A percentile compares a stretch with the other conserved stretches of the same genome.
Evolutionary conservation across 2,329 filamentous ascomycete species (phyloP).

Genomic region (Neospermospora avenae): DNA sequence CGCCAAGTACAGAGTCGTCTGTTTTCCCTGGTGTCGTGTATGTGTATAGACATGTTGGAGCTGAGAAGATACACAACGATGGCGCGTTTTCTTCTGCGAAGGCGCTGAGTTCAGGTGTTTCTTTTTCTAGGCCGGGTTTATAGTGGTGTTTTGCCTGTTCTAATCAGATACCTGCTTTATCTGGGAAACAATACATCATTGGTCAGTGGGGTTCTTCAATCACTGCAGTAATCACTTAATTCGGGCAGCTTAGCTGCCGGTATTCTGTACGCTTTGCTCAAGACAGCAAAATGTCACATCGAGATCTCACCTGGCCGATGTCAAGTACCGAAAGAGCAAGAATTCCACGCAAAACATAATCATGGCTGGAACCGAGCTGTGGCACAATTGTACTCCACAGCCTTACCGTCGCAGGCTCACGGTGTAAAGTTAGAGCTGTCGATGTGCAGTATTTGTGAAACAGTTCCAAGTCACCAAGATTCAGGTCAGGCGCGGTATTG

Average conservation of each 20-base stretch:
- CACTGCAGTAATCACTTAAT: too few relatives aligned
- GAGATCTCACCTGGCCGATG: constrained; percentile 38
- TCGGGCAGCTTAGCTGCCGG: too few relatives aligned
- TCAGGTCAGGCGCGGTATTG: constrained; percentile 24
- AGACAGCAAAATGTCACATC: not conserved
- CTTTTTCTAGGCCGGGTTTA: constrained; percentile 30
- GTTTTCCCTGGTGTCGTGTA: constrained; percentile 35
- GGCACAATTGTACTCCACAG: constrained; percentile 38
- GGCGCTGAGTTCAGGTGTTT: constrained; percentile 34
- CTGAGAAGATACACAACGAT: constrained; percentile 39
- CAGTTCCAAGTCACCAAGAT: constrained; percentile 33
- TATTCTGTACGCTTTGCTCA: too few relatives aligned
- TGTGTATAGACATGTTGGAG: constrained; percentile 37
- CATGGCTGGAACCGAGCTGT: constrained; percentile 42
- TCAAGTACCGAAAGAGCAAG: constrained; percentile 48
- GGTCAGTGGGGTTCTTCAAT: too few relatives aligned
- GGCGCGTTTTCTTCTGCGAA: constrained; percentile 34
- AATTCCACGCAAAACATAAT: constrained; percentile 47
- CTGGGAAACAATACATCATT: constrained; percentile 28
- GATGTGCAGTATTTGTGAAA: constrained; percentile 30
- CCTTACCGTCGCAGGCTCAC: constrained; percentile 38
- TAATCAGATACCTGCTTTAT: constrained; percentile 38
- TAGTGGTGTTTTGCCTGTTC: constrained; percentile 38
- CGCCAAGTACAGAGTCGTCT: constrained; percentile 36
- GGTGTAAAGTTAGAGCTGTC: constrained; percentile 44